Evolutionary conservation across 2,329 filamentous ascomycete species (phyloP), one percentile per base, ranked within the genome.

Genomic region (Curvularia spicifera): DNA sequence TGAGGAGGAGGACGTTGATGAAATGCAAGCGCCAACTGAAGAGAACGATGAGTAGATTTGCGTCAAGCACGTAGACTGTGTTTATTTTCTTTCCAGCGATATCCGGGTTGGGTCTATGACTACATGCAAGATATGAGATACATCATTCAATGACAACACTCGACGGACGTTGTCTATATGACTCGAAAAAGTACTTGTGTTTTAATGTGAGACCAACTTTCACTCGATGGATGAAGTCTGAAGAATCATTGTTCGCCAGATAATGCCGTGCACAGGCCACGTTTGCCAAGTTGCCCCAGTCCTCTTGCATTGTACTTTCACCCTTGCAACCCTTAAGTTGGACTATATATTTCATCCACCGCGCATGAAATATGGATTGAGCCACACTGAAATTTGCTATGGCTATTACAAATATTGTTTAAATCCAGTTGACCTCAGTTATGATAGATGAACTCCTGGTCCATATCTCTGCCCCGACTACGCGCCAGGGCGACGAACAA

Each of bases 1-100:
- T 76, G 95, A 98, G 71, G 94, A 98, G 71, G 91, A 94, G 33
- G 91, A 94, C 35, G 90, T 86, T 4, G 92, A 96, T 51, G 90
- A 91, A 59, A 84, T 84, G 48, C 84, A 83, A 60, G 78, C 79
- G 33, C 81, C 80, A 43, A 83, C 82, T 66, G 84, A 82, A 52
- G 84, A 82, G 51, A 83, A 82, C 42, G 83, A 85, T 59, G 85
- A 85, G 68, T 83, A 84, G 56, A 51, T 52, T 47, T 20, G 20
- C 18, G 22, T 13, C 10, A 20, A 35, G 46, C n/a, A 29, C 59
- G 33, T 5, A 57, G 50, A 37, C 44, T 42, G 40, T 46, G 44
- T 46, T 48, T 55, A 54, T 50, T 51, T 51, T 55, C 56, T 43
- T 59, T 62, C 53, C 57, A 60, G 63, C 65, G 65, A 67, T 66